Percentiles rank a stretch among this genome's conserved stretches.
Conservation (phyloP, 2,329 filamentous ascomycete species). For the Fusarium coffeatum region DNA sequence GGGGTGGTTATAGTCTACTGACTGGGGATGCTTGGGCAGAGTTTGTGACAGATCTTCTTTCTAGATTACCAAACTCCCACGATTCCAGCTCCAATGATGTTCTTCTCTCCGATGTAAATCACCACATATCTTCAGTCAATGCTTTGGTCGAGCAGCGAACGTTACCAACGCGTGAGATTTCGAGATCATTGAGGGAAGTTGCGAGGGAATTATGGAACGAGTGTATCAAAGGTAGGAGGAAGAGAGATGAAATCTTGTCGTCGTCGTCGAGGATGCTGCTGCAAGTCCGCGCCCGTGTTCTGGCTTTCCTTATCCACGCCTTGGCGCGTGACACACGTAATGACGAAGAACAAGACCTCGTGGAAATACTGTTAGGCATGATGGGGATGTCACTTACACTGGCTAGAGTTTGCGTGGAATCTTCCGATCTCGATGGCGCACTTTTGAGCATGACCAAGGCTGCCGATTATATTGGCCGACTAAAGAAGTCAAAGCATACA, state of each 20-base stretch:
- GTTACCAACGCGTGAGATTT: conserved; percentile 3
- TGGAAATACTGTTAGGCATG: conserved; percentile 64
- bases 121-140: conserved; percentile 44
- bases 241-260: conserved; percentile 28
- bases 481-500: conserved; percentile 21
- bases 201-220: conserved; percentile 76
- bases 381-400: conserved; percentile 77
- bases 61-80: conserved; percentile 33
- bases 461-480: conserved; percentile 61
- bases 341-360: conserved; percentile 40
- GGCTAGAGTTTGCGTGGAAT: conserved; percentile 62
- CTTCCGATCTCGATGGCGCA: conserved; percentile 66
- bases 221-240: conserved; percentile 63
- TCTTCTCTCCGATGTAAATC: conserved; percentile 48
- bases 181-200: conserved; percentile 62
- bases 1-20: background rate
- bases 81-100: conserved; percentile 57
- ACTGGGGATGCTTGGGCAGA: conserved; percentile 34
- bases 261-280: conserved; percentile 46
- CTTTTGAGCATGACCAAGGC: conserved; percentile 72
- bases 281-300: conserved; percentile 57
- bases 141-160: conserved; percentile 11
- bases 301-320: conserved; percentile 77
- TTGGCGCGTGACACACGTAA: conserved; percentile 57
- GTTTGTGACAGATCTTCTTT: conserved; percentile 45